Percentiles rank a stretch among this genome's conserved stretches.
phyloP scores from a whole-genome alignment of 495 filamentous ascomycete genomes.

The Filosporella fistucella region DNA sequence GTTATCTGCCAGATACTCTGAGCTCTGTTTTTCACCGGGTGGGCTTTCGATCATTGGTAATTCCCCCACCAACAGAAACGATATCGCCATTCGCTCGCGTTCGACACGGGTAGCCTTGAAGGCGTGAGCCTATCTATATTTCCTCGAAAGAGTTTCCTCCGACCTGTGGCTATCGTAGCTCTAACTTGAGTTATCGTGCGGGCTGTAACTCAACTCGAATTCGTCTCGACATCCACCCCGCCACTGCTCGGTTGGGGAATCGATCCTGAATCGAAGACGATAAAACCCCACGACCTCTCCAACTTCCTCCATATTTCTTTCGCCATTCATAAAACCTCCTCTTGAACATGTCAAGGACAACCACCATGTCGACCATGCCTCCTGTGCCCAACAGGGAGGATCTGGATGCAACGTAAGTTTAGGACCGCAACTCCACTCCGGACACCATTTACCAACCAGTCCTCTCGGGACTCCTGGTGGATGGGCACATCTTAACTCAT shows the following conservation, averaged over 20 bases:
- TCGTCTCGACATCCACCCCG: not conserved
- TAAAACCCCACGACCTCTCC: slow-evolving; percentile 6
- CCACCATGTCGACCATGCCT: slow-evolving; percentile 29
- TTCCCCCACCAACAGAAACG: not conserved
- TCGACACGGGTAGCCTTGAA: slow-evolving; percentile 4
- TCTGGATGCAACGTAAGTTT: slow-evolving; percentile 77
- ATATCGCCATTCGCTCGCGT: not conserved
- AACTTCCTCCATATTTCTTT: slow-evolving; percentile 2
- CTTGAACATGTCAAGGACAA: slow-evolving; percentile 16
- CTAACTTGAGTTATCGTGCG: not conserved
- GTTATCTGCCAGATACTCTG: not conserved
- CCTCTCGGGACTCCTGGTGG: too few species aligned
- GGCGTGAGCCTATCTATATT: not conserved
- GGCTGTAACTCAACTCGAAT: not conserved
- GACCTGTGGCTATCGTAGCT: not conserved
- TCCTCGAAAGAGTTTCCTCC: not conserved
- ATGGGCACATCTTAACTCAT: too few species aligned
- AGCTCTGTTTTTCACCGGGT: not conserved
- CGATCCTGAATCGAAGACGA: too few species aligned
- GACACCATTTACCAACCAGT: too few species aligned
- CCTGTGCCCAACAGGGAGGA: slow-evolving; percentile 71
- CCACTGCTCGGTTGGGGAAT: not conserved
- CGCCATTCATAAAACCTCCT: not conserved
- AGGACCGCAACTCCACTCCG: too few species aligned
- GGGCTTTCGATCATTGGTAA: not conserved